A percentile compares a stretch with the other conserved stretches of the same genome.
Evolutionary conservation across 2,329 filamentous ascomycete genomes (phyloP).

Genomic region (Clonostachys sp.): DNA sequence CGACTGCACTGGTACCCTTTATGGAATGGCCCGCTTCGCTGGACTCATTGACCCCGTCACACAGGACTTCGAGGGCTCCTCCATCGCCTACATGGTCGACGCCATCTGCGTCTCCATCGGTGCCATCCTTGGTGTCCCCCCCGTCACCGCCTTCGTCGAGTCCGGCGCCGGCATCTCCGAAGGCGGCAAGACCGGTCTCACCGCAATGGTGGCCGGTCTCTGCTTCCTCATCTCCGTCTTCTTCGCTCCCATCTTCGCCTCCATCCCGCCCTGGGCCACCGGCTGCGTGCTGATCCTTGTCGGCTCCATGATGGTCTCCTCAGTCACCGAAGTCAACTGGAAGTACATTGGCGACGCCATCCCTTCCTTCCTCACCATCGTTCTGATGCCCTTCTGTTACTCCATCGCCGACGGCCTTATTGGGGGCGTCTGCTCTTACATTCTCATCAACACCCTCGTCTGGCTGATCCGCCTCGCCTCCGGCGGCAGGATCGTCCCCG

Average conservation of each 20-base stretch:
- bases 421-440: slow-evolving; percentile 73
- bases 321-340: slow-evolving; percentile 85
- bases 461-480: slow-evolving; percentile 64
- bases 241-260: slow-evolving; percentile 87
- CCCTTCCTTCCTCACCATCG: slow-evolving; percentile 79
- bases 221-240: slow-evolving; percentile 87
- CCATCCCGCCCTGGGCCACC: slow-evolving; percentile 84
- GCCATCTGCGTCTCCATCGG: slow-evolving; percentile 76
- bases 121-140: slow-evolving; percentile 70
- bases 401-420: slow-evolving; percentile 85
- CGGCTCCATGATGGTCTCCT: slow-evolving; percentile 79
- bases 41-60: slow-evolving; percentile 76
- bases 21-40: slow-evolving; percentile 84
- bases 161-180: slow-evolving; percentile 88
- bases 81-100: slow-evolving; percentile 79
- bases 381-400: slow-evolving; percentile 87
- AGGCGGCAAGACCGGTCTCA: slow-evolving; percentile 81
- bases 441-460: slow-evolving; percentile 66
- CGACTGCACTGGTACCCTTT: slow-evolving; percentile 80
- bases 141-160: slow-evolving; percentile 84
- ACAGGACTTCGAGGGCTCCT: slow-evolving; percentile 83
- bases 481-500: slow-evolving; percentile 66
- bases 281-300: slow-evolving; percentile 85
- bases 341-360: slow-evolving; percentile 77
- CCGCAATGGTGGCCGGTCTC: slow-evolving; percentile 70